Evolutionary conservation across 768 basidiomycete genomes (phyloP).

Genomic region (Lactifluus hygrophoroides): DNA sequence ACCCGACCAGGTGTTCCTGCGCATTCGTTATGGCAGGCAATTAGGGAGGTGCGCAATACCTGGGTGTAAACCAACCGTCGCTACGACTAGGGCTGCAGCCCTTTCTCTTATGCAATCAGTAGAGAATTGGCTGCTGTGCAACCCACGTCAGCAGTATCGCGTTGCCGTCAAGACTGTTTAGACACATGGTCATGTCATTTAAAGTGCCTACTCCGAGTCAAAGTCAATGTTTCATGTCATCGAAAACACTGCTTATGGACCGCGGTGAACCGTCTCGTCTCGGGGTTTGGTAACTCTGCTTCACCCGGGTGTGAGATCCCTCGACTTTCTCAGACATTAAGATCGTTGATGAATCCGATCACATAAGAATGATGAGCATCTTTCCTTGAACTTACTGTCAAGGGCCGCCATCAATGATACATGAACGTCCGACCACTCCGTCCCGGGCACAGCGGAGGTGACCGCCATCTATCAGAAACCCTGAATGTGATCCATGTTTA

Average conservation of each 20-base stretch:
- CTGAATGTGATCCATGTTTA: not conserved
- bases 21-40: constrained; percentile 6
- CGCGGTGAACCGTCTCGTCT: not conserved
- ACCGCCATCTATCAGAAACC: not conserved
- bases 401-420: constrained; percentile 14
- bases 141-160: not conserved
- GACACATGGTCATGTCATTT: not conserved
- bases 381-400: not conserved
- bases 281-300: not conserved
- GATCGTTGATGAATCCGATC: not conserved
- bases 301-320: not conserved
- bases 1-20: constrained; percentile 14
- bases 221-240: not conserved
- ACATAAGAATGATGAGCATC: constrained; percentile 7
- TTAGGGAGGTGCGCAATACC: not conserved
- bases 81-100: not conserved
- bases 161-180: not conserved
- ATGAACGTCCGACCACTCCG: not conserved
- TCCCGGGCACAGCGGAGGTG: not conserved
- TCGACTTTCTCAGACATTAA: not conserved
- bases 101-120: constrained; percentile 2
- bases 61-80: not conserved
- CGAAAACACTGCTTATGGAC: not conserved
- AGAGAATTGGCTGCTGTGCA: not conserved
- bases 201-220: not conserved